Evolutionary conservation across 2,329 filamentous ascomycete genomes (phyloP).

Genomic region (Thelonectria olida): DNA sequence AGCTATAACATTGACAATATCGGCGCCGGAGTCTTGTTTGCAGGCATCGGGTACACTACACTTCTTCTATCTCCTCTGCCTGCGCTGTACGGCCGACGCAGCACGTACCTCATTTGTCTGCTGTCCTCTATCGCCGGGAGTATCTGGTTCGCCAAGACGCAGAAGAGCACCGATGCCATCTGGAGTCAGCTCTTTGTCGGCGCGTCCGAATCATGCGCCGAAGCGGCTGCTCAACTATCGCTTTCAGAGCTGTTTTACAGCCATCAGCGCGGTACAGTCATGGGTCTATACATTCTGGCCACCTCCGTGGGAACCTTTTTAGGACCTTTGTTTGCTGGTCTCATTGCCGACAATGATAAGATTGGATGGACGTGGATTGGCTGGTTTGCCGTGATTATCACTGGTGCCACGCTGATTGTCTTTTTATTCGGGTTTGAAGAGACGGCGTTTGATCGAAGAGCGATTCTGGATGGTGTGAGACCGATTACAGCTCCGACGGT

Average conservation of each 20-base stretch:
- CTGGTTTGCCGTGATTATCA: constrained; percentile 18
- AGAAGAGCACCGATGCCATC: constrained; percentile 9
- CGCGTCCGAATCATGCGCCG: constrained; percentile 17
- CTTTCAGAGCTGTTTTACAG: constrained; percentile 21
- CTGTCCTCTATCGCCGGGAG: constrained; percentile 13
- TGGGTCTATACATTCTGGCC: constrained; percentile 17
- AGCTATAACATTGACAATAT: constrained; percentile 11
- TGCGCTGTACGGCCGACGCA: constrained; percentile 12
- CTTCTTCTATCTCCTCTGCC: constrained; percentile 14
- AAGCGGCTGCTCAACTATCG: constrained; percentile 18
- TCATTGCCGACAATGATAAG: constrained; percentile 12
- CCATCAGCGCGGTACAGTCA: constrained; percentile 10
- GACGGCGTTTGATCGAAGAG: constrained; percentile 10
- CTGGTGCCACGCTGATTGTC: constrained; percentile 8
- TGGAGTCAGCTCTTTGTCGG: constrained; percentile 23
- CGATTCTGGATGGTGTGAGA: constrained; percentile 2
- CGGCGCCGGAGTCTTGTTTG: constrained; percentile 16
- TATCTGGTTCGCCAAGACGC: constrained; percentile 13
- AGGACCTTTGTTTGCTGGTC: constrained; percentile 14
- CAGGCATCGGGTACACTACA: constrained; percentile 12
- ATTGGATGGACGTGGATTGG: constrained; percentile 19
- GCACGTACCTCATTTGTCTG: constrained; percentile 17
- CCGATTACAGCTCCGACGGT: not conserved
- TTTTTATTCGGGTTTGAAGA: constrained; percentile 18
- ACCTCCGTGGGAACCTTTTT: constrained; percentile 18